These are phyloP conservation scores for Tetracladium setigerum DNA, from an alignment of 495 filamentous ascomycete genomes.

Conservation along the genomic window DNA sequence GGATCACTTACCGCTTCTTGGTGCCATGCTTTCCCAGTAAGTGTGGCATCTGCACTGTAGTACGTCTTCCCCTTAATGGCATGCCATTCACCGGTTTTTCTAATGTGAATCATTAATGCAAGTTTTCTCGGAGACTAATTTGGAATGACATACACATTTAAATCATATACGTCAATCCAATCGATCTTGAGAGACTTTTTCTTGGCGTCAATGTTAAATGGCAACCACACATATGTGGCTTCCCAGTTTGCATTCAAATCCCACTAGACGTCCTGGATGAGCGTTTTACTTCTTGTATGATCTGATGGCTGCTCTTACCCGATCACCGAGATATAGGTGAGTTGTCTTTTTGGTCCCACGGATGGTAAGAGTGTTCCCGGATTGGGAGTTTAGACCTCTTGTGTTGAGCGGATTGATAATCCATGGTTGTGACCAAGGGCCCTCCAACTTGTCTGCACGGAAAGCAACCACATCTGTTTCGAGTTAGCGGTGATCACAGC, in stretches of 20 bases:
- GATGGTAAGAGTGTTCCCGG: constrained; percentile 37
- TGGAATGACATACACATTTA: constrained; percentile 26
- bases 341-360: constrained; percentile 38
- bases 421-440: constrained; percentile 45
- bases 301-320: constrained; percentile 9
- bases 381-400: constrained; percentile 44
- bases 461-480: constrained; percentile 34
- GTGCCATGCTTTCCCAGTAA: constrained; percentile 32
- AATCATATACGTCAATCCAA: constrained; percentile 38
- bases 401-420: constrained; percentile 40
- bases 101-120: constrained; percentile 10
- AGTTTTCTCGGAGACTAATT: not conserved
- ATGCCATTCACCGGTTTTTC: constrained; percentile 37
- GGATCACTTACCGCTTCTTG: constrained; percentile 33
- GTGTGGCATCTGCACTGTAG: constrained; percentile 29
- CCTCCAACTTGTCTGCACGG: constrained; percentile 36
- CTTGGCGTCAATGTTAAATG: constrained; percentile 32
- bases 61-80: constrained; percentile 35
- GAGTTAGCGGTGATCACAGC: not conserved
- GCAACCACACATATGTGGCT: constrained; percentile 44
- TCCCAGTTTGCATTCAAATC: constrained; percentile 45
- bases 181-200: constrained; percentile 29
- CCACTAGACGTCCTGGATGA: constrained; percentile 37
- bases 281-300: not conserved
- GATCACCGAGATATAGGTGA: constrained; percentile 41